Percentiles rank a stretch among this genome's conserved stretches.
phyloP scores from a whole-genome alignment of 306 rosid species.

The Geum urbanum region DNA sequence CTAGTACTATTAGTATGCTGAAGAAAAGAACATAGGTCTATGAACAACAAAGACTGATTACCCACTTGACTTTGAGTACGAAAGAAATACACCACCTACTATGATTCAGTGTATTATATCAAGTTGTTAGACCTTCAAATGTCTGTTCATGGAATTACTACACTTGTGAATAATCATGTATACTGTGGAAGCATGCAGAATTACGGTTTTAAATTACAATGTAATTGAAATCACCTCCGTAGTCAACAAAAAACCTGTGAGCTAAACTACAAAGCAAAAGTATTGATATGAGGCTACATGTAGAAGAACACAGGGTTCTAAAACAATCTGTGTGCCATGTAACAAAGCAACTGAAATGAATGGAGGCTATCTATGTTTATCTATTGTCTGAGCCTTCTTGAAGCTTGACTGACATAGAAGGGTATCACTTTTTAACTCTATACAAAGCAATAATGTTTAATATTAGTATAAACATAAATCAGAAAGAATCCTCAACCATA shows the following conservation, averaged over 20 bases:
- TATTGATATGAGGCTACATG: background rate
- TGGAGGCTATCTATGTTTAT: background rate
- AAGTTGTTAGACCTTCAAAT: background rate
- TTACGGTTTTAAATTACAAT: background rate
- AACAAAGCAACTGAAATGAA: conserved; percentile 2
- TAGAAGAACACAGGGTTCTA: background rate
- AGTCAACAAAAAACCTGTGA: background rate
- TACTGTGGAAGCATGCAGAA: background rate
- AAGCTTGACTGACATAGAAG: background rate
- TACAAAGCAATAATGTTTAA: too few species aligned
- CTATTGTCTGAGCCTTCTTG: background rate
- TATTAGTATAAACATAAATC: too few species aligned
- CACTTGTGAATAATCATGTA: background rate
- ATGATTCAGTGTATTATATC: background rate
- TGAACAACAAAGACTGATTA: background rate
- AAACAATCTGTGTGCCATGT: background rate
- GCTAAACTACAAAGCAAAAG: background rate
- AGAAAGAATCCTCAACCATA: background rate
- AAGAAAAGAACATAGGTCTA: background rate
- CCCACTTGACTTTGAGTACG: background rate
- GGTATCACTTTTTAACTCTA: background rate
- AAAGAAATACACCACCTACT: background rate
- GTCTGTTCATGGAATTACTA: background rate
- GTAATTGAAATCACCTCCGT: background rate
- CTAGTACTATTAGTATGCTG: background rate